phyloP scores from a whole-genome alignment of 176 grass and related monocot genomes.

The Juncus effusus region DNA sequence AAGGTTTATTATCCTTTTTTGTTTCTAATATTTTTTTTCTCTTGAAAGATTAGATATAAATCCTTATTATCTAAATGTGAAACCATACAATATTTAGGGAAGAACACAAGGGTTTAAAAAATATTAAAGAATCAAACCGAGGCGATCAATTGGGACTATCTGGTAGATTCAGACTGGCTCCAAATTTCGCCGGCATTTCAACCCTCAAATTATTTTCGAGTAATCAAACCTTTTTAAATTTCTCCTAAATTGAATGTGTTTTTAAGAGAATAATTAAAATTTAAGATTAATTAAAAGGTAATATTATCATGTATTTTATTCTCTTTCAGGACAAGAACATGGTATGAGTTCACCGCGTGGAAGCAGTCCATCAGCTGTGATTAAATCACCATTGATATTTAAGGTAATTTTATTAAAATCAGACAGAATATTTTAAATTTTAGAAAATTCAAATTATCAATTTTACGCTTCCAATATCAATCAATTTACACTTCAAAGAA shows the following conservation, averaged over 20 bases:
- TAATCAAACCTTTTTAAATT: neutral
- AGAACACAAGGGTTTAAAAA: constrained; percentile 1
- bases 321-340: constrained; percentile 45
- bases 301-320: constrained; percentile 10
- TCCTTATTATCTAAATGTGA: neutral
- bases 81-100: constrained; percentile 14
- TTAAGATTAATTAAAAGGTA: neutral
- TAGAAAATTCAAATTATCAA: neutral
- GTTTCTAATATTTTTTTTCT: neutral
- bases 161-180: neutral
- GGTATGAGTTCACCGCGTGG: constrained; percentile 19
- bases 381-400: constrained; percentile 35
- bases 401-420: constrained; percentile 22
- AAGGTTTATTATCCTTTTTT: neutral
- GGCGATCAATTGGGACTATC: constrained; percentile 17
- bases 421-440: neutral
- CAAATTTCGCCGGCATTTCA: neutral
- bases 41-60: neutral
- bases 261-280: neutral
- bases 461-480: neutral
- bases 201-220: neutral
- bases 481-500: neutral
- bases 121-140: constrained; percentile 5
- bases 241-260: neutral
- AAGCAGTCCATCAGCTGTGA: constrained; percentile 19